phyloP scores from a whole-genome alignment of 805 yeast genomes.

The Ogataea saltuana region DNA sequence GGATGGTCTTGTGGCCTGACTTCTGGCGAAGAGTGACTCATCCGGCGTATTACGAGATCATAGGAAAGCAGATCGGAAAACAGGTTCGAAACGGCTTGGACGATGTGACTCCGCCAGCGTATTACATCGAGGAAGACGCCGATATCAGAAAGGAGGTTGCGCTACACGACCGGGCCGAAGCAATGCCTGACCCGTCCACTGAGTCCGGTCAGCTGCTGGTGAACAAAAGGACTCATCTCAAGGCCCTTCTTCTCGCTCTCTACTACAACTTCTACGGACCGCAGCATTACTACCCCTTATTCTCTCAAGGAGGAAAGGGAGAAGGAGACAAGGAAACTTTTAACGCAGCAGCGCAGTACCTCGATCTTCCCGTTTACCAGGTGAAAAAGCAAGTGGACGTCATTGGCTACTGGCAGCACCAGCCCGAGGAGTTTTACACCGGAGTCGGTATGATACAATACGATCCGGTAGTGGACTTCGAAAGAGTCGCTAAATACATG shows the following conservation, averaged over 20 bases:
- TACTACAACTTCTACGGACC: constrained; percentile 58
- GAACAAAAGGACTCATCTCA: constrained; percentile 49
- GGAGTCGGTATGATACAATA: constrained; percentile 62
- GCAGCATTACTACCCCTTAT: constrained; percentile 44
- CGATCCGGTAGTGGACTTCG: constrained; percentile 48
- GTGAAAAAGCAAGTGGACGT: constrained; percentile 51
- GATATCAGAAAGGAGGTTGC: constrained; percentile 36
- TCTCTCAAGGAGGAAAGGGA: constrained; percentile 49
- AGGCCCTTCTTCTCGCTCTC: constrained; percentile 47
- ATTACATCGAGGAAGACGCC: constrained; percentile 17
- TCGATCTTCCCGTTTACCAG: constrained; percentile 47
- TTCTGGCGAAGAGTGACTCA: constrained; percentile 59
- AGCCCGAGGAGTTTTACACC: constrained; percentile 32
- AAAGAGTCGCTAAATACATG: constrained; percentile 23
- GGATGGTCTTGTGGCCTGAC: constrained; percentile 61
- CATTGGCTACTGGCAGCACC: constrained; percentile 44
- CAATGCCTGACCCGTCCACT: constrained; percentile 54
- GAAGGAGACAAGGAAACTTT: constrained; percentile 65
- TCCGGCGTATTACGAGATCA: constrained; percentile 48
- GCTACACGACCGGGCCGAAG: constrained; percentile 51
- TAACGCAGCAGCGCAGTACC: constrained; percentile 51
- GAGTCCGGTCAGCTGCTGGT: constrained; percentile 58
- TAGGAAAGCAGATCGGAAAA: constrained; percentile 39
- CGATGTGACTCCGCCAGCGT: constrained; percentile 28
- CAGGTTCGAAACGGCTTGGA: constrained; percentile 36